Evolutionary conservation across 441 rosid species (phyloP).

Genomic region (Pelargonium exstipulatum): DNA sequence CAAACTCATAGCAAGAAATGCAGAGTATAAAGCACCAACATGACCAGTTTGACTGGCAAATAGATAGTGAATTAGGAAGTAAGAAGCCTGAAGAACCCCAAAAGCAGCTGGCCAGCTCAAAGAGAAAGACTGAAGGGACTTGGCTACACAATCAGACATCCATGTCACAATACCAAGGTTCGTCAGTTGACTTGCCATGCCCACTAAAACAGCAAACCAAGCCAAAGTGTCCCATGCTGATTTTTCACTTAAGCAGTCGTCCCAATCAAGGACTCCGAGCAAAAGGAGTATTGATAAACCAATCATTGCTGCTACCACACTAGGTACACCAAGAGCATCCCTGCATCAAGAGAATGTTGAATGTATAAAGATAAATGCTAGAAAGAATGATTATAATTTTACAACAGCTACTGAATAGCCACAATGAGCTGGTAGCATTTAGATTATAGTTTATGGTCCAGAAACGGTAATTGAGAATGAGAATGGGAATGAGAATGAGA

Average conservation of each 20-base stretch:
- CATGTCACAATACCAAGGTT: constrained; percentile 75
- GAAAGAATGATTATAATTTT: no score
- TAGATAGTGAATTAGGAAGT: constrained; percentile 83
- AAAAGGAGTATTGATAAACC: constrained; percentile 76
- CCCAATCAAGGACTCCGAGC: constrained; percentile 90
- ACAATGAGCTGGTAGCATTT: no score
- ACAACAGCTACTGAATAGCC: no score
- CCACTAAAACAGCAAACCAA: constrained; percentile 89
- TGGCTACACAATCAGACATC: constrained; percentile 77
- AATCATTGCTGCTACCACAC: constrained; percentile 94
- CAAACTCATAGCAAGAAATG: constrained; percentile 91
- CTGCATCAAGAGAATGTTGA: constrained; percentile 28
- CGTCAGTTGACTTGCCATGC: constrained; percentile 88
- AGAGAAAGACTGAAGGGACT: constrained; percentile 53
- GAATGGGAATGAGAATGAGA: no score
- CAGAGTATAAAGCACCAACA: constrained; percentile 87
- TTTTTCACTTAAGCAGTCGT: constrained; percentile 85
- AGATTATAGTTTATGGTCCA: no score
- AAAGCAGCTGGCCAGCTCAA: constrained; percentile 91
- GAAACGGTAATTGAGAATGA: no score
- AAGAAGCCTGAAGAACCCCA: constrained; percentile 71
- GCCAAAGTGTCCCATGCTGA: constrained; percentile 97
- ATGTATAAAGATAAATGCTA: no score
- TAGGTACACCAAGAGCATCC: constrained; percentile 68
- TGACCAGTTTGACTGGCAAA: constrained; percentile 97